These are phyloP conservation scores for Russula compacta DNA, from an alignment of 768 basidiomycete genomes.

Conservation along the genomic window DNA sequence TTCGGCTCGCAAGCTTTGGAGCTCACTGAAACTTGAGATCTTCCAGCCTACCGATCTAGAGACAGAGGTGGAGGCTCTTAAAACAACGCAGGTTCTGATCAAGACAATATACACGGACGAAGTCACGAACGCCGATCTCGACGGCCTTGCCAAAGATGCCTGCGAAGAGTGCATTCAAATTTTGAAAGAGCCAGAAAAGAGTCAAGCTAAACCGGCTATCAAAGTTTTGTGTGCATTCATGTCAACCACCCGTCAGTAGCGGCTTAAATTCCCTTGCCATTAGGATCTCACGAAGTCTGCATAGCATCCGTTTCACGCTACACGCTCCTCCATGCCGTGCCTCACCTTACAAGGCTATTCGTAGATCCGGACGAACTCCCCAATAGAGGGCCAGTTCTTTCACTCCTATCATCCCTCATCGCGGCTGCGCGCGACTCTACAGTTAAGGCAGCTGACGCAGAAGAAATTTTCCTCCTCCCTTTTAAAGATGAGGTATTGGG, in stretches of 20 bases:
- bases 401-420: slow-evolving; percentile 59
- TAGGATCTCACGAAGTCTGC: not conserved
- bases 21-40: slow-evolving; percentile 86
- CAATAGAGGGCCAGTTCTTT: slow-evolving; percentile 56
- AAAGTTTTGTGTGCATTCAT: slow-evolving; percentile 74
- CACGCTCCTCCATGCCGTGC: slow-evolving; percentile 57
- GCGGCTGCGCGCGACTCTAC: slow-evolving; percentile 41
- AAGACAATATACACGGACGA: slow-evolving; percentile 52
- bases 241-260: slow-evolving; percentile 62
- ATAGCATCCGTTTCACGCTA: slow-evolving; percentile 62
- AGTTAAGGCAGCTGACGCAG: slow-evolving; percentile 10
- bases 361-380: slow-evolving; percentile 58
- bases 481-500: slow-evolving; percentile 76
- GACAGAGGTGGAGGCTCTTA: slow-evolving; percentile 68
- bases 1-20: slow-evolving; percentile 78
- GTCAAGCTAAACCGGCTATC: slow-evolving; percentile 79
- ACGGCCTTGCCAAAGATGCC: slow-evolving; percentile 60
- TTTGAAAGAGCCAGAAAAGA: slow-evolving; percentile 87
- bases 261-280: not conserved
- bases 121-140: slow-evolving; percentile 31
- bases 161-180: slow-evolving; percentile 74
- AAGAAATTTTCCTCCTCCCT: slow-evolving; percentile 32
- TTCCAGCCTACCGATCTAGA: slow-evolving; percentile 81
- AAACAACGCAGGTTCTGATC: slow-evolving; percentile 63
- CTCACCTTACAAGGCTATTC: slow-evolving; percentile 72